Evolutionary conservation across 177 flowering plant species (phyloP), one percentile per base, ranked within the genome.

Genomic region (Vitis hybrid): DNA sequence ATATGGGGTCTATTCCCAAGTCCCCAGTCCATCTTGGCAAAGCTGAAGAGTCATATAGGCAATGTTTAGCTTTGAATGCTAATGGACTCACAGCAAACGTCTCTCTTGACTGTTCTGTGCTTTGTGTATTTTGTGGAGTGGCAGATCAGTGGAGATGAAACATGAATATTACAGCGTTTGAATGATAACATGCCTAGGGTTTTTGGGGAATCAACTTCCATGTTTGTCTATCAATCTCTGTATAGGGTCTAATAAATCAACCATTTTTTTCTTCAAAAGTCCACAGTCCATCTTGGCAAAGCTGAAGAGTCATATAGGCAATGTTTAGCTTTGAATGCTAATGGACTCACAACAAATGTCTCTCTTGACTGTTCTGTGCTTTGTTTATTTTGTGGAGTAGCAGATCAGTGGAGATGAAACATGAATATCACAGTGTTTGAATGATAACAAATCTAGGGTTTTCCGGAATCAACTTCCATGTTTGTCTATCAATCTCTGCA

Each of bases 231-330:
- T 35, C 46, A 4, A 35, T 24, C 27, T 2, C 27, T 24, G 3
- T 24, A 24, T 24, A 2, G 27, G 27, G 27, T 24, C 27, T 24
- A 24, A 2, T 24, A 24, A 24, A 24, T 24, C 27, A 24, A 24
- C 27, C 27, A 24, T 24, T 24, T 24, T 24, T 24, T 24, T 24
- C 27, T 24, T 24, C 27, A 0, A 2, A 24, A 24, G 27, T 24
- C 27, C 27, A 0, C 27, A 75, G 83, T 78, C 80, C 80, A 76
- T 80, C 83, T 80, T 80, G 82, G 86, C 86, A 81, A 81, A 71
- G 80, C 67, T 71, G 60, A 24, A 69, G 54, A 58, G 54, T 66
- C 56, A 0, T 40, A 2, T n/a, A 10, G 77, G 74, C 72, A 63
- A 70, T 78, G 71, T 60, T 40, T 61, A 74, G 80, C 57, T 83